These are phyloP conservation scores for Beauveria australis DNA, from an alignment of 2,329 filamentous ascomycete species.

Conservation along the genomic window DNA sequence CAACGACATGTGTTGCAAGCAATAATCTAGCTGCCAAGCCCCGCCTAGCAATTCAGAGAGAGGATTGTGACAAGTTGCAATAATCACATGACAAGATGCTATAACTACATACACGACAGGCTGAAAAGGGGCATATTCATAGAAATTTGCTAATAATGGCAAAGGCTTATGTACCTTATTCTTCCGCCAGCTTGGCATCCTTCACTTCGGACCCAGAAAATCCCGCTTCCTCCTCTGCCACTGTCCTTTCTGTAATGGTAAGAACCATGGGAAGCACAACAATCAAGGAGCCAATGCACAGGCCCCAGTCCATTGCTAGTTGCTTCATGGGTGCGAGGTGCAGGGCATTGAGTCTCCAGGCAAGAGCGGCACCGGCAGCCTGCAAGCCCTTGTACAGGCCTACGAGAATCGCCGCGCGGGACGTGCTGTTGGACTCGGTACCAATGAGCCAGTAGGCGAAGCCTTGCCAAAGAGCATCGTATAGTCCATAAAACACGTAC, in stretches of 20 bases:
- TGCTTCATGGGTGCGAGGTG: conserved; percentile 29
- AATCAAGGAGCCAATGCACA: conserved; percentile 35
- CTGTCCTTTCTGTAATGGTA: conserved; percentile 25
- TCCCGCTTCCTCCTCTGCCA: conserved; percentile 19
- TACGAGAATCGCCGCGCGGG: conserved; percentile 33
- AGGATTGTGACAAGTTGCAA: background rate
- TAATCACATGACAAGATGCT: background rate
- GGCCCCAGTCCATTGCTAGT: conserved; percentile 37
- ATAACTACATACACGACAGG: background rate
- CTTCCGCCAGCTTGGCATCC: conserved; percentile 14
- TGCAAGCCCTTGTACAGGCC: conserved; percentile 40
- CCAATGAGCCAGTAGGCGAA: conserved; percentile 55
- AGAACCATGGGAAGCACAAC: conserved; percentile 34
- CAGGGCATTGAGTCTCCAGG: conserved; percentile 35
- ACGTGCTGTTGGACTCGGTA: conserved; percentile 33
- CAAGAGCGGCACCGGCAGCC: conserved; percentile 34
- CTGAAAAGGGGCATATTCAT: background rate
- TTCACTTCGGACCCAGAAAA: background rate
- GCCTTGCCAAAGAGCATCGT: conserved; percentile 60
- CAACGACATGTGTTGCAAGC: no score
- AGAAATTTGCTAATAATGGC: background rate
- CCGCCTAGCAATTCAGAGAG: no score
- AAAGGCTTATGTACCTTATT: background rate
- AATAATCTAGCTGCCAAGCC: no score
- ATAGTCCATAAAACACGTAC: conserved; percentile 63